Evolutionary conservation across 2,329 filamentous ascomycete genomes (phyloP), one percentile per base, ranked within the genome.

Genomic region (Aspergillus sp.): DNA sequence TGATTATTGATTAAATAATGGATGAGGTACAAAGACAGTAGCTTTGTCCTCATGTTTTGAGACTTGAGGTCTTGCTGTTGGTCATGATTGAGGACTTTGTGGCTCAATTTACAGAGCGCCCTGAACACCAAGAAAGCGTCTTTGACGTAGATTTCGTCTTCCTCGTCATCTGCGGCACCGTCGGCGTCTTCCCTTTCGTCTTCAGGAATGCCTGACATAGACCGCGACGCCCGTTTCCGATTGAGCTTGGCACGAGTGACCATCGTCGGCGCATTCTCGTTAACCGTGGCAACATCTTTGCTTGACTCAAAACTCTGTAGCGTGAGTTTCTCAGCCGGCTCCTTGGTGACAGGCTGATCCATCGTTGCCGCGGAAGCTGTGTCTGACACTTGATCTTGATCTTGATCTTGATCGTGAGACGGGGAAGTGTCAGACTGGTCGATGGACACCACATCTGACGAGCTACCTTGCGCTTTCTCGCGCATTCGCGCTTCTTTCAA

Each of bases 91-190:
- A 98, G 75, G 36, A 89, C 74, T 66, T 98, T 98, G 52, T 91
- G 96, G 49, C 91, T 96, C 41, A 98, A 75, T 68, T 96, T 95
- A 76, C 94, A 98, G 72, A 98, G 93, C 3, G 93, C 95, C 30
- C 93, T 81, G 72, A 98, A 97, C 41, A 98, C 89, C 26, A 98
- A 79, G 67, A 97, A 98, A 7, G 93, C 90, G 70, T 98, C 93
- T 57, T 93, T 87, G 58, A 97, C 89, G 64, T 94, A 97, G 19
- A 97, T 88, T 64, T 98, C 93, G 61, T 98, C 93, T 63, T 95
- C 89, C 49, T 83, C 80, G 45, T 81, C 79, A 48, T 82, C 79
- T 4, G 65, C 57, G 26, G 63, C 58, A 4, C 59, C 57, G 45
- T 73, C 66, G 26, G 57, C 51, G 42, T 72, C 67, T 39, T 72